phyloP scores from a whole-genome alignment of 192 early-diverging fungal species.

The Chytriomyces sp. region DNA sequence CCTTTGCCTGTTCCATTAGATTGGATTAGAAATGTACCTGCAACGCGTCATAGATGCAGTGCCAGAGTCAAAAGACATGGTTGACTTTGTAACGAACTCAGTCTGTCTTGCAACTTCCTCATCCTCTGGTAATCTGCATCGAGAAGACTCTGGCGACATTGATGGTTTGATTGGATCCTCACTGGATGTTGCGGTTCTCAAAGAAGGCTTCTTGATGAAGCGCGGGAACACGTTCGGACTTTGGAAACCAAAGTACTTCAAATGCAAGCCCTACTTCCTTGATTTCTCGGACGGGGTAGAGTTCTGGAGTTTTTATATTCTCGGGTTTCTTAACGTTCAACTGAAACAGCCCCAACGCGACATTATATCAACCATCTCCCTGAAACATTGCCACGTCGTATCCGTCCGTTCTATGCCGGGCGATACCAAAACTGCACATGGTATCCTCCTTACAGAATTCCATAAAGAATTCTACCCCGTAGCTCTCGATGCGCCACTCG shows the following conservation, averaged over 20 bases:
- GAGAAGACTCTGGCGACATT: constrained; percentile 12
- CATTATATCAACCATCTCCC: constrained; percentile 70
- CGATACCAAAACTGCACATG: constrained; percentile 70
- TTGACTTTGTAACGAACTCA: constrained; percentile 77
- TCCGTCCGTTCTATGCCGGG: constrained; percentile 26
- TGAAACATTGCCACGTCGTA: constrained; percentile 75
- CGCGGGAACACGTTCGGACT: constrained; percentile 96
- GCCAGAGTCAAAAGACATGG: constrained; percentile 45
- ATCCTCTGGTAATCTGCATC: not conserved
- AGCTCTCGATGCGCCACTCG: not conserved
- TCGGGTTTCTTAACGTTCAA: not conserved
- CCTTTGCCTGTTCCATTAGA: constrained; percentile 13
- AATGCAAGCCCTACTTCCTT: constrained; percentile 44
- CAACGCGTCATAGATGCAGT: constrained; percentile 66
- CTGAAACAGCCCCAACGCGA: constrained; percentile 68
- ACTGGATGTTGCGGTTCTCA: constrained; percentile 33
- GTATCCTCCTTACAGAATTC: constrained; percentile 83
- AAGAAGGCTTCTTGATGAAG: constrained; percentile 89
- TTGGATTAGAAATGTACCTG: constrained; percentile 82
- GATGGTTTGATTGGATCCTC: not conserved
- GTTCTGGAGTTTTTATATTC: not conserved
- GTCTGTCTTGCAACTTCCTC: constrained; percentile 33
- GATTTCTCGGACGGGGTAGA: constrained; percentile 77
- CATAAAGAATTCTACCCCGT: constrained; percentile 41
- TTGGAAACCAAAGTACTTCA: constrained; percentile 90